Base-by-base conservation (phyloP, 2,329 filamentous ascomycete species). In the Penicillium sp. region DNA sequence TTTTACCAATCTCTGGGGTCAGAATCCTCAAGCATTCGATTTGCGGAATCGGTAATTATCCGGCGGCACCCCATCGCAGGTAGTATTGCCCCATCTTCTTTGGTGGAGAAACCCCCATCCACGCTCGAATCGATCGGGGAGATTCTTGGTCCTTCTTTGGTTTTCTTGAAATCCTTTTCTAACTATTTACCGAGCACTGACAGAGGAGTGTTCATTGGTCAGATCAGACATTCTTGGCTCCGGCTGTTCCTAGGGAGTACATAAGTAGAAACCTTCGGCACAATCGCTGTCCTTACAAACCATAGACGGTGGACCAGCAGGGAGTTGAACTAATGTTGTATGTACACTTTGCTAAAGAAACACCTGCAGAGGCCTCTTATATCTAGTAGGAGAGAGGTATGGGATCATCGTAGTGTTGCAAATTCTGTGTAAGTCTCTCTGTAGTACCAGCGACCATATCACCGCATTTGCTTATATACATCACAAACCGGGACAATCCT, bases 1-100 rank as follows among this genome's bases (percentile, higher is more conserved):
- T 52, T 3, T 5, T 5, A 50, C 35, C 30, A 52, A 52, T 19
- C 13, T 31, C n/a, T 19, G 45, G 31, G 31, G n/a, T 31, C 46
- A 29, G 45, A 38, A 6, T 9, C 29, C 35, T 30, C 45, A 13
- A 41, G 17, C 38, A 29, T 41, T 52, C 30, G 21, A 61, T 66
- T 54, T 55, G 23, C 60, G 55, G 51, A 59, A 69, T 56, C 49
- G 68, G 69, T 52, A 72, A 72, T 69, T 72, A 59, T 70, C 69
- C 69, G 69, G 70, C 62, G 68, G 69, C 60, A 62, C 60, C 38
- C 7, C 6, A n/a, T 41, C 35, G 11, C 35, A 41, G 11, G 35
- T 41, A 35, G 8, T 46, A 31, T 58, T 29, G 47, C 55, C 58
- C 29, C 50, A 30, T 49, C 45, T 56, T 66, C 64, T 62, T 68